phyloP scores from a whole-genome alignment of 176 grass and related monocot genomes.

The Carex scoparia region DNA sequence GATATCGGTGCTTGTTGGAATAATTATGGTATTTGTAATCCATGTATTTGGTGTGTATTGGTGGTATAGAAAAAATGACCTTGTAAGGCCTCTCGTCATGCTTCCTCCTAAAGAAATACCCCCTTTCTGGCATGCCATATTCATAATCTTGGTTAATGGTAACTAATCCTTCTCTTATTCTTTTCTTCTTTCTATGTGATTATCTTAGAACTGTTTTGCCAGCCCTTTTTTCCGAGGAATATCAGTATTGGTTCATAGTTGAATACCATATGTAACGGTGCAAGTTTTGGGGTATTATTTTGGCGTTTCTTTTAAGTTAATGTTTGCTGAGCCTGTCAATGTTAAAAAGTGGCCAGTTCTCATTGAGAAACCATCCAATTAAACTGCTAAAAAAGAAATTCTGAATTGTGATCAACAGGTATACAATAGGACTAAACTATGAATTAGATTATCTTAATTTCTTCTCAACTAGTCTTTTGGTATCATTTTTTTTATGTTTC shows the following conservation, averaged over 20 bases:
- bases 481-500: neutral
- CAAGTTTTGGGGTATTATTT: neutral
- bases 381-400: neutral
- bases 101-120: slow-evolving; percentile 93
- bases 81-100: slow-evolving; percentile 73
- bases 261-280: neutral
- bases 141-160: slow-evolving; percentile 96
- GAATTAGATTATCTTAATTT: neutral
- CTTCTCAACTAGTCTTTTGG: neutral
- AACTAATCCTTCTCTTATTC: slow-evolving; percentile 28
- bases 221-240: neutral
- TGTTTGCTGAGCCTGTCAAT: neutral
- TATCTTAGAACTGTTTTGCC: neutral
- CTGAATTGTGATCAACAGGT: neutral
- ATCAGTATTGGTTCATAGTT: neutral
- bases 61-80: slow-evolving; percentile 91
- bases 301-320: neutral
- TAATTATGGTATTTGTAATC: slow-evolving; percentile 72
- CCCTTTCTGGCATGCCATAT: slow-evolving; percentile 97
- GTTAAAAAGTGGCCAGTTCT: neutral
- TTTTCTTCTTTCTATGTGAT: neutral
- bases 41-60: slow-evolving; percentile 94
- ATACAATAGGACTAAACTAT: neutral
- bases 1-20: slow-evolving; percentile 69
- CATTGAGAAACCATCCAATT: neutral